Evolutionary conservation across 2,329 filamentous ascomycete genomes (phyloP), one percentile per base, ranked within the genome.

Genomic region (Neopestalotiopsis sp.): DNA sequence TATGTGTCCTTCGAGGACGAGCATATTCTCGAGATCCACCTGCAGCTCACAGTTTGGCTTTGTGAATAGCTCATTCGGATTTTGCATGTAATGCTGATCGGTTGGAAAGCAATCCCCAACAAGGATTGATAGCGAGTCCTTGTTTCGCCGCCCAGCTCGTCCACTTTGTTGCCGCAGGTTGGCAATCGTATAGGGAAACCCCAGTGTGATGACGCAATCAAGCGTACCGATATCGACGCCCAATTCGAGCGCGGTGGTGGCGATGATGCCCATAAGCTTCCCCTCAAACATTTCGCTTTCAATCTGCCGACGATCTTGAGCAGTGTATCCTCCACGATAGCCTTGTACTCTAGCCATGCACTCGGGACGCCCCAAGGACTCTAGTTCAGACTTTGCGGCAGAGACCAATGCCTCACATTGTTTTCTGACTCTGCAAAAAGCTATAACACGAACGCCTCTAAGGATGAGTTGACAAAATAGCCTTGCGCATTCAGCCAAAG

Each of bases 221-320:
- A 99, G 84, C 1, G 92, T 93, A 17, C 96, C 96, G 72, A 99
- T 98, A 77, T 99, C 96, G 57, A 99, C 94, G 34, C 96, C 96
- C 1, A 99, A 84, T 78, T 99, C 96, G 2, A 99, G 85, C 0
- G 96, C 96, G 67, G 92, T 97, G 0, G 96, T 99, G 2, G 95
- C 95, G 40, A 99, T 91, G 68, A 99, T 97, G 1, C 96, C 96
- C 70, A 98, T 86, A 1, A 99, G 85, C 75, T 95, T 96, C 0
- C 96, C 96, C 68, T 97, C 93, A 74, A 99, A 99, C 96, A 99
- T 98, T 77, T 98, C 95, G 32, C 88, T 90, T 79, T 99, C 96
- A 69, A 99, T 98, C 68, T 88, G 86, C 20, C 96, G 89, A 68
- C 96, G 88, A 75, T 99, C 96, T 78, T 97, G 92, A 1, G 95